Evolutionary conservation across 2,329 filamentous ascomycete genomes (phyloP).

Genomic region (Botryotinia globosa): DNA sequence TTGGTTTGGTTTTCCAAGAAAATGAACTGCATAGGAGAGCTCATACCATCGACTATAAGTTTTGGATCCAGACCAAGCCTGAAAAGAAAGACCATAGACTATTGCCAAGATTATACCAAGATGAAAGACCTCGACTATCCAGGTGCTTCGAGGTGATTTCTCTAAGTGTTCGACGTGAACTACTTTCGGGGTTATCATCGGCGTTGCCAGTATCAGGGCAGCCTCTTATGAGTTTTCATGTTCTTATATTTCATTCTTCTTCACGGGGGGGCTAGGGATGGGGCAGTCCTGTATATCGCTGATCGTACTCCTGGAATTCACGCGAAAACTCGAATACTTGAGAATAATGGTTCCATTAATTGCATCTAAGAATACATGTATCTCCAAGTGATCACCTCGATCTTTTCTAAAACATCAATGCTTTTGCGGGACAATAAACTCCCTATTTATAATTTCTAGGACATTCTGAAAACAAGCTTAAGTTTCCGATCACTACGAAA

Average conservation of each 20-base stretch:
- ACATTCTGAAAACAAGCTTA: neutral
- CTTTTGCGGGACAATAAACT: neutral
- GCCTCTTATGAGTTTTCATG: neutral
- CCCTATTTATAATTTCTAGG: neutral
- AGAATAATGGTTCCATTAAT: neutral
- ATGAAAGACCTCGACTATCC: no score
- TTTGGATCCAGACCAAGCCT: no score
- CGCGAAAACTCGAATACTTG: neutral
- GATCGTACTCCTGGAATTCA: neutral
- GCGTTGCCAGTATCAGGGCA: neutral
- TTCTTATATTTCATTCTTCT: accelerated
- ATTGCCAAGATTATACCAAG: no score
- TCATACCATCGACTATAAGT: no score
- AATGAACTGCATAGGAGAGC: no score
- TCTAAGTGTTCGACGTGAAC: neutral
- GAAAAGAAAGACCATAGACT: no score
- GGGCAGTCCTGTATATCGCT: neutral
- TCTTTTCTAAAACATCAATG: neutral
- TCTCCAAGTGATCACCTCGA: neutral
- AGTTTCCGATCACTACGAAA: neutral
- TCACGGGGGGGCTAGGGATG: neutral
- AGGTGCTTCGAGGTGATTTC: neutral
- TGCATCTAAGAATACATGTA: neutral
- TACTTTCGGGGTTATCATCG: neutral
- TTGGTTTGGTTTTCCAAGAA: no score